Conservation (phyloP, 352 stramenopile species). For the Pythium scleroteichum region DNA sequence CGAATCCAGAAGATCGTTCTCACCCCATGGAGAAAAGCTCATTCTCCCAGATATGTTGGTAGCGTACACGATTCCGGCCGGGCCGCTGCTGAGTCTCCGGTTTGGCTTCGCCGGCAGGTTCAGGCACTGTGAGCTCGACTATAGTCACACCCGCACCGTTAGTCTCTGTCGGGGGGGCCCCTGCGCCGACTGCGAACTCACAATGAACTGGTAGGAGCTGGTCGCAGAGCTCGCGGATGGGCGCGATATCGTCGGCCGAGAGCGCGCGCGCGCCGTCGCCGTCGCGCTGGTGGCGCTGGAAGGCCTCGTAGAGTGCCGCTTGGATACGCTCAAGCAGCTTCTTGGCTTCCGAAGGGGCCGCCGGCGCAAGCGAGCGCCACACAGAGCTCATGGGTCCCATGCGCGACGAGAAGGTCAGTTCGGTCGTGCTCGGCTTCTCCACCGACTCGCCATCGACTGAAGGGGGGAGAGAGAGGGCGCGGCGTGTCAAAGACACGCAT, state of each 20-base stretch:
- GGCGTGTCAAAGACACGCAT: conserved; percentile 31
- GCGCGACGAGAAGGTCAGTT: background rate
- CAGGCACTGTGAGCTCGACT: conserved; percentile 63
- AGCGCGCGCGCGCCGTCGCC: conserved; percentile 40
- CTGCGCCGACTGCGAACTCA: conserved; percentile 24
- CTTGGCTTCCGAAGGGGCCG: conserved; percentile 23
- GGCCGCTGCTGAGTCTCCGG: background rate
- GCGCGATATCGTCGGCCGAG: conserved; percentile 51
- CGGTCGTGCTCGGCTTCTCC: background rate
- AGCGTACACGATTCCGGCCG: conserved; percentile 46
- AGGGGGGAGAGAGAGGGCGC: conserved; percentile 1
- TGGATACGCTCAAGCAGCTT: conserved; percentile 58
- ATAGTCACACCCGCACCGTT: background rate
- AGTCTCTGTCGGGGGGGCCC: background rate
- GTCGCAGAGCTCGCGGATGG: conserved; percentile 70
- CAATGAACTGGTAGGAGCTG: conserved; percentile 67
- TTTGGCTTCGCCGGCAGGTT: conserved; percentile 4
- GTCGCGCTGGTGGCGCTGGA: conserved; percentile 35
- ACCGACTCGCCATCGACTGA: conserved; percentile 12
- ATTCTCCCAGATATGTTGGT: conserved; percentile 85
- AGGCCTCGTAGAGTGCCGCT: conserved; percentile 39
- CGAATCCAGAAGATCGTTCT: background rate
- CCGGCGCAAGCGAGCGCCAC: conserved; percentile 44
- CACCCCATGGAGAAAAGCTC: conserved; percentile 81
- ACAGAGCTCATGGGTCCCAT: conserved; percentile 55